Conservation (phyloP, 2,329 filamentous ascomycete genomes). For the Phialemoniopsis sp. region DNA sequence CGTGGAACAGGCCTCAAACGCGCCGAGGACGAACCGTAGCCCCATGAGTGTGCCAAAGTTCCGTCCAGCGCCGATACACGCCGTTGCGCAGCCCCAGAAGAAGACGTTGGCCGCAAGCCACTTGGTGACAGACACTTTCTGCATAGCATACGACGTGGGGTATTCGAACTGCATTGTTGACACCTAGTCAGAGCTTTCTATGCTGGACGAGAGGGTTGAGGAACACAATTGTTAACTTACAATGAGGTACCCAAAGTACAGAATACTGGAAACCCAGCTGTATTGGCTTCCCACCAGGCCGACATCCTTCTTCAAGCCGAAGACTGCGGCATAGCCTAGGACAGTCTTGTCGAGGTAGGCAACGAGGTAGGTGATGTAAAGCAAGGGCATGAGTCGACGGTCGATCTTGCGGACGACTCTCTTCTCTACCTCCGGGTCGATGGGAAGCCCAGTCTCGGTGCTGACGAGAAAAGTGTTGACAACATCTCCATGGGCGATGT, state of each 20-base stretch:
- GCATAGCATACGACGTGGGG: no score
- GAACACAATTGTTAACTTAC: no score
- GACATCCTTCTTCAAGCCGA: conserved; percentile 12
- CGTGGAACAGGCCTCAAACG: conserved; percentile 29
- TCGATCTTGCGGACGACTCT: no score
- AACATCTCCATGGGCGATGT: no score
- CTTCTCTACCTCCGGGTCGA: no score
- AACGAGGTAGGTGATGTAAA: no score
- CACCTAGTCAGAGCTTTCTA: no score
- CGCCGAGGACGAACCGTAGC: conserved; percentile 33
- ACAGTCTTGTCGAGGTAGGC: conserved; percentile 15
- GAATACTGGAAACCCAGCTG: conserved; percentile 39
- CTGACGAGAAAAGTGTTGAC: no score
- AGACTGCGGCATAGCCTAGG: conserved; percentile 13
- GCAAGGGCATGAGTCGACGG: no score
- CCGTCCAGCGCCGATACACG: conserved; percentile 18
- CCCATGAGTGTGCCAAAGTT: conserved; percentile 28
- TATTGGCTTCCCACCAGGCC: conserved; percentile 38
- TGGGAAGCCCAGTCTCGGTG: no score
- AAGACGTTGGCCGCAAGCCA: conserved; percentile 16
- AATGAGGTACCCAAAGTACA: conserved; percentile 38
- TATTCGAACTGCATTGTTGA: no score
- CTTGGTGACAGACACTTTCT: conserved; percentile 18
- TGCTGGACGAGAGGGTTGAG: no score
- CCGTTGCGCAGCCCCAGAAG: conserved; percentile 15